A percentile compares a stretch with the other conserved stretches of the same genome.
These are phyloP conservation scores for Yamadazyma friedrichii DNA, from an alignment of 1,139 yeast genomes.

Conservation along the genomic window DNA sequence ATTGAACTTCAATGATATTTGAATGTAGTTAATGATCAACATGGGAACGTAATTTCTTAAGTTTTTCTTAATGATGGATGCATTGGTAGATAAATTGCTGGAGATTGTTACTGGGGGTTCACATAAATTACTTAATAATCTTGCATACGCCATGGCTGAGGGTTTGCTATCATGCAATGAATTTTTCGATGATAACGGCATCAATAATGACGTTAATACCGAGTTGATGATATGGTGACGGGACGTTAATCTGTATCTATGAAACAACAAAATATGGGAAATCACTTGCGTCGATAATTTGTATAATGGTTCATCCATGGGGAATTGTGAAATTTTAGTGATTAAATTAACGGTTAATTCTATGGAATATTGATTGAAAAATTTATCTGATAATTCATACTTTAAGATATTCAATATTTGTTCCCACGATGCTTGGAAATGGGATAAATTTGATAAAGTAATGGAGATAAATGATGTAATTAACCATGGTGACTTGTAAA, in stretches of 20 bases:
- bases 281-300: conserved; percentile 40
- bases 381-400: conserved; percentile 46
- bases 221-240: conserved; percentile 68
- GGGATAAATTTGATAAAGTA: conserved; percentile 1
- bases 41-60: conserved; percentile 65
- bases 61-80: conserved; percentile 54
- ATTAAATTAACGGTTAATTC: conserved; percentile 50
- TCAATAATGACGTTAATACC: conserved; percentile 49
- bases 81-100: conserved; percentile 50
- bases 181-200: conserved; percentile 23
- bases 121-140: conserved; percentile 68
- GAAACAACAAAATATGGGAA: conserved; percentile 60
- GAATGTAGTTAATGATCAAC: conserved; percentile 56
- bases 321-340: conserved; percentile 21
- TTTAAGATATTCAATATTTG: background rate
- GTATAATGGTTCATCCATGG: conserved; percentile 20
- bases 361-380: conserved; percentile 62
- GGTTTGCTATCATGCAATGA: conserved; percentile 3
- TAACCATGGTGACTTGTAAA: background rate
- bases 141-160: conserved; percentile 48
- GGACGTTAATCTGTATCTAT: conserved; percentile 65
- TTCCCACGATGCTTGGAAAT: background rate
- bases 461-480: conserved; percentile 4
- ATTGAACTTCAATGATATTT: conserved; percentile 49
- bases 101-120: conserved; percentile 48